These are phyloP conservation scores for Hemerocallis citrina DNA, from an alignment of 106 monocot species.

Conservation along the genomic window DNA sequence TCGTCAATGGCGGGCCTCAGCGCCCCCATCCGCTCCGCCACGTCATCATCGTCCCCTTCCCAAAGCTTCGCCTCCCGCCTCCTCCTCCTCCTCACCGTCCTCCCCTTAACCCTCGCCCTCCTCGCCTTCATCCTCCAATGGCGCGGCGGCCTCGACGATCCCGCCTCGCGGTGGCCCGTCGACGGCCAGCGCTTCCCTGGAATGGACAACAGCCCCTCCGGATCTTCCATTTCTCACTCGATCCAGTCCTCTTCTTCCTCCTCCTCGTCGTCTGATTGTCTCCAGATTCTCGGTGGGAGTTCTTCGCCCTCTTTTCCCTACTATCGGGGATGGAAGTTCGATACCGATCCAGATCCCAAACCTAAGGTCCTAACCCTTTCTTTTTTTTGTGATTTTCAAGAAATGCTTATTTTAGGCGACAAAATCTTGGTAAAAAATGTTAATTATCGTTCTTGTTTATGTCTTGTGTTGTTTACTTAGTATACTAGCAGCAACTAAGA, in stretches of 20 bases:
- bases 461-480: no score
- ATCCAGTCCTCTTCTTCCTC: slow-evolving; percentile 20
- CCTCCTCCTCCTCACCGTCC: slow-evolving; percentile 58
- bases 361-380: slow-evolving; percentile 74
- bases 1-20: slow-evolving; percentile 28
- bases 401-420: no score
- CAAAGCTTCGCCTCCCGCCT: slow-evolving; percentile 17
- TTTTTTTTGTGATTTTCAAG: no score
- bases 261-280: slow-evolving; percentile 43
- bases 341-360: slow-evolving; percentile 21
- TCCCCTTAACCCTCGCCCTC: slow-evolving; percentile 63
- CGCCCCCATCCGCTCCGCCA: slow-evolving; percentile 7
- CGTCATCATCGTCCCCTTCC: slow-evolving; percentile 5
- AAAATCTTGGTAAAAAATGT: no score
- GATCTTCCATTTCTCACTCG: slow-evolving; percentile 27
- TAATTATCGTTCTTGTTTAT: no score
- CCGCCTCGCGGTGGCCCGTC: slow-evolving; percentile 55
- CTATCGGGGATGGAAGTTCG: slow-evolving; percentile 38
- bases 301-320: slow-evolving; percentile 43
- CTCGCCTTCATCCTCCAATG: slow-evolving; percentile 94
- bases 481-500: no score
- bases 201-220: slow-evolving; percentile 53
- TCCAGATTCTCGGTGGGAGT: slow-evolving; percentile 35
- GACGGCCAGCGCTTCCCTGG: slow-evolving; percentile 63
- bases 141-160: slow-evolving; percentile 87